A percentile compares a stretch with the other conserved stretches of the same genome.
Evolutionary conservation across 768 basidiomycete genomes (phyloP).

Genomic region (Phylloporus sp.): DNA sequence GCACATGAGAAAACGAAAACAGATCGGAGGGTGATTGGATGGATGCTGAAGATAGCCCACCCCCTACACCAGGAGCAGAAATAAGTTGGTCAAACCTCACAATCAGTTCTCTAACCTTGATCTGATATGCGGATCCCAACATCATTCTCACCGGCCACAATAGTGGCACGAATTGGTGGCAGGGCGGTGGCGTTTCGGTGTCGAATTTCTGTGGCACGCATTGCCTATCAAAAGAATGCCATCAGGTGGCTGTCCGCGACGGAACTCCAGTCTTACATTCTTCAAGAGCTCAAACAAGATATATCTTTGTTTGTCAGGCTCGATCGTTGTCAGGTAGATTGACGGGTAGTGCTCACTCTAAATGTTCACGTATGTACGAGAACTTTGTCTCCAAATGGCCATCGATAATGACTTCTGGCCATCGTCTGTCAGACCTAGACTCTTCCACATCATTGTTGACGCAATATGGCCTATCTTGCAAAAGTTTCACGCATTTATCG

Average conservation of each 20-base stretch:
- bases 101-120: slow-evolving; percentile 51
- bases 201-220: slow-evolving; percentile 60
- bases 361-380: slow-evolving; percentile 81
- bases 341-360: slow-evolving; percentile 53
- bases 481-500: slow-evolving; percentile 58
- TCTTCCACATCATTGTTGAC: slow-evolving; percentile 38
- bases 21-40: slow-evolving; percentile 69
- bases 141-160: slow-evolving; percentile 69
- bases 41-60: slow-evolving; percentile 56
- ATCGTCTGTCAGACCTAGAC: slow-evolving; percentile 30
- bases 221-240: slow-evolving; percentile 45
- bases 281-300: slow-evolving; percentile 88
- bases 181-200: slow-evolving; percentile 41
- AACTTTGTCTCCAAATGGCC: slow-evolving; percentile 70
- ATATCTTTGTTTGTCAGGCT: slow-evolving; percentile 50
- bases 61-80: slow-evolving; percentile 43
- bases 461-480: slow-evolving; percentile 47
- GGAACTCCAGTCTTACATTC: slow-evolving; percentile 52
- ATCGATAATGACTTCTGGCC: slow-evolving; percentile 68
- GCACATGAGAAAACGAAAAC: slow-evolving; percentile 85
- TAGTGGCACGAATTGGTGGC: slow-evolving; percentile 71
- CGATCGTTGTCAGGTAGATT: not conserved
- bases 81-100: slow-evolving; percentile 2
- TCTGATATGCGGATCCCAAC: slow-evolving; percentile 87
- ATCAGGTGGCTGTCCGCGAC: not conserved